These are phyloP conservation scores for Conoideocrella luteorostrata DNA, from an alignment of 2,329 filamentous ascomycete genomes.

Conservation along the genomic window DNA sequence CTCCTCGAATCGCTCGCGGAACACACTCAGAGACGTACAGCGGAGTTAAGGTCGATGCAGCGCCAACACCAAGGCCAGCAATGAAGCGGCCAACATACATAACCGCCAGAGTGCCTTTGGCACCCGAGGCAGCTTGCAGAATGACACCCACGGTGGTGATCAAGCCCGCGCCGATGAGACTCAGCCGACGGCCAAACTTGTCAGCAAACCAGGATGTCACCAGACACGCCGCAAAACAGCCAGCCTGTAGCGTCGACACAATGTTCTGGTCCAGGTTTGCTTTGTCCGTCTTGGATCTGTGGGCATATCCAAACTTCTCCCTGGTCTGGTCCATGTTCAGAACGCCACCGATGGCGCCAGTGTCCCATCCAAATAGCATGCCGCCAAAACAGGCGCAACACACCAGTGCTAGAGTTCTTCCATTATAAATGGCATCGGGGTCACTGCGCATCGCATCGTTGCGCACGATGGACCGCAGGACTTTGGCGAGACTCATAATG, in stretches of 20 bases:
- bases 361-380: conserved; percentile 45
- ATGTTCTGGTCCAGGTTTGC: conserved; percentile 58
- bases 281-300: conserved; percentile 20
- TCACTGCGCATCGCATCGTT: conserved; percentile 67
- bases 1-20: conserved; percentile 43
- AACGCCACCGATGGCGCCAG: conserved; percentile 63
- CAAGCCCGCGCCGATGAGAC: conserved; percentile 49
- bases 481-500: conserved; percentile 33
- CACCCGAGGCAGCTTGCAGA: conserved; percentile 54
- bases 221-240: conserved; percentile 60
- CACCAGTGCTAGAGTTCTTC: conserved; percentile 59
- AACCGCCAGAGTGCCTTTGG: conserved; percentile 45
- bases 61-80: conserved; percentile 43
- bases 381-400: conserved; percentile 64
- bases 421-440: conserved; percentile 62
- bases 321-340: conserved; percentile 54
- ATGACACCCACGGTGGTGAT: conserved; percentile 56
- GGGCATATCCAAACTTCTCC: conserved; percentile 30
- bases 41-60: conserved; percentile 39
- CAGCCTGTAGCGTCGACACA: conserved; percentile 64
- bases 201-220: conserved; percentile 48
- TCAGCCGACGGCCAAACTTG: conserved; percentile 46
- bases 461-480: conserved; percentile 52
- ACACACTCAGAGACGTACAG: conserved; percentile 44
- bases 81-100: conserved; percentile 62